These are phyloP conservation scores for Emericellopsis atlantica DNA, from an alignment of 2,329 filamentous ascomycete species.

Conservation along the genomic window DNA sequence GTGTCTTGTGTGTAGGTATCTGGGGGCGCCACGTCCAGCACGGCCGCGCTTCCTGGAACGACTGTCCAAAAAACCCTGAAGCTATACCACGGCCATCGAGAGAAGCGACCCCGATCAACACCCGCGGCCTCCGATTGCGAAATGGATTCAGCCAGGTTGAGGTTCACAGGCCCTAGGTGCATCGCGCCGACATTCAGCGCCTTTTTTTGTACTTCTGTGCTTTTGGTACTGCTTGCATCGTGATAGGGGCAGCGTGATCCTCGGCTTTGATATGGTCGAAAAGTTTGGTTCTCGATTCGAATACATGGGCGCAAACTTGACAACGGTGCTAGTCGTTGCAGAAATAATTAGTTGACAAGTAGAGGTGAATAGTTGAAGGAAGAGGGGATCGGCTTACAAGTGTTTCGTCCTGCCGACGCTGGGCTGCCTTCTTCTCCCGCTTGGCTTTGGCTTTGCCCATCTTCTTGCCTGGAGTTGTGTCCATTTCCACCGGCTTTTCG, in stretches of 20 bases:
- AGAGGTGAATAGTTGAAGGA: constrained; percentile 3
- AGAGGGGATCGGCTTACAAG: constrained; percentile 14
- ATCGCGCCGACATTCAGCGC: background rate
- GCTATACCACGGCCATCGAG: no score
- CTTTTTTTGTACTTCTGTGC: no score
- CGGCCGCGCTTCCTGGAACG: no score
- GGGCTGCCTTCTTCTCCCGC: constrained; percentile 32
- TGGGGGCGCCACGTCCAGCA: no score
- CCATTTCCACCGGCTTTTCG: constrained; percentile 12
- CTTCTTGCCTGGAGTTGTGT: constrained; percentile 20
- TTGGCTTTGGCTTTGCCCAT: constrained; percentile 38
- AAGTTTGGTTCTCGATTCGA: constrained; percentile 54
- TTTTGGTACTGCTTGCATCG: background rate
- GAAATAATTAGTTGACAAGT: background rate
- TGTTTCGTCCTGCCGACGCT: constrained; percentile 17
- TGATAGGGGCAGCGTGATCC: constrained; percentile 46
- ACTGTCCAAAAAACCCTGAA: no score
- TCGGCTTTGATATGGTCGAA: constrained; percentile 61
- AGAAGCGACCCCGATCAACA: no score
- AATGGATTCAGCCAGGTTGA: no score
- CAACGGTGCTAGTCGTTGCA: constrained; percentile 23
- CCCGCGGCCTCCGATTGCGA: no score
- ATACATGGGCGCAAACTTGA: constrained; percentile 28
- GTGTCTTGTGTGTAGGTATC: no score
- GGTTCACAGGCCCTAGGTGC: no score